These are phyloP conservation scores for Rhytidiadelphus loreus DNA, from an alignment of 225 moss, liverwort and hornwort species.

Conservation along the genomic window DNA sequence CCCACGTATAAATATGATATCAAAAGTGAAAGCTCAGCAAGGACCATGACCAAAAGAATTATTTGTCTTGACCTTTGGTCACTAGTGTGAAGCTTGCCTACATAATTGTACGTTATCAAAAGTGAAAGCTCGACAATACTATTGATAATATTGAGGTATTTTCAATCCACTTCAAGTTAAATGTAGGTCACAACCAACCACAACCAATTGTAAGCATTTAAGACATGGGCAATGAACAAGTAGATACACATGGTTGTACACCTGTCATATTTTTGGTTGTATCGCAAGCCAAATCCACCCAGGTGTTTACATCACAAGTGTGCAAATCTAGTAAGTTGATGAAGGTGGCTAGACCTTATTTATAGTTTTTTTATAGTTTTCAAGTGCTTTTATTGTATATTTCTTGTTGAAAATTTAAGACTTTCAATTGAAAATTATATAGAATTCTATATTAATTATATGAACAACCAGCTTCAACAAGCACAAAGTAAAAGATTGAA, in stretches of 20 bases:
- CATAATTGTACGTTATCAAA: not conserved
- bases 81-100: not conserved
- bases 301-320: accelerated
- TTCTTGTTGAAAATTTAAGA: not conserved
- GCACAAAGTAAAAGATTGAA: accelerated
- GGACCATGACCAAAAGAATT: too few species aligned
- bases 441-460: too few species aligned
- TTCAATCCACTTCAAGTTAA: not conserved
- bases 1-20: accelerated
- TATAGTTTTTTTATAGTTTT: not conserved
- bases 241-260: accelerated
- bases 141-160: not conserved
- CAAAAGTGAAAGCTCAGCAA: too few species aligned
- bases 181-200: not conserved
- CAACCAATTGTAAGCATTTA: not conserved
- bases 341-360: not conserved
- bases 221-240: accelerated
- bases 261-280: not conserved
- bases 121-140: not conserved
- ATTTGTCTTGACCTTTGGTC: not conserved
- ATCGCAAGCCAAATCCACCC: not conserved
- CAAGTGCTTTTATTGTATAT: not conserved
- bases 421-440: not conserved
- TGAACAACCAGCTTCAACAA: accelerated
- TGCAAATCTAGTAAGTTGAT: not conserved